Percentiles rank a stretch among this genome's conserved stretches.
Conservation (phyloP, 257 asterid genomes). For the Gentiana dahurica region DNA sequence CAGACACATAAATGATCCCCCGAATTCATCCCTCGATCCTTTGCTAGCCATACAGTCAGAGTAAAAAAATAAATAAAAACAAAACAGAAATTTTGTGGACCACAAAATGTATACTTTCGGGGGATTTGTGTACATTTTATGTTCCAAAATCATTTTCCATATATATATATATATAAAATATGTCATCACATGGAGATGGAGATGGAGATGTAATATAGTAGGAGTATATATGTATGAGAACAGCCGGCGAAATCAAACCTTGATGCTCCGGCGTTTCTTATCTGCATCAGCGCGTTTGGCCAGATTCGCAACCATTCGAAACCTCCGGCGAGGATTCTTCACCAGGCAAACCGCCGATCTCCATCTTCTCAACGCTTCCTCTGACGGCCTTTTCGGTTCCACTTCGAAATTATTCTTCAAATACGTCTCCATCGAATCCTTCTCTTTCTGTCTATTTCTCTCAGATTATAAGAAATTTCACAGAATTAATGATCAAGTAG, state of each 20-base stretch:
- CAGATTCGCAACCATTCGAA: slow-evolving; percentile 85
- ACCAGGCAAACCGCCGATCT: slow-evolving; percentile 76
- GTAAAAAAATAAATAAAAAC: too few relatives aligned
- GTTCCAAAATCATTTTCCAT: too few relatives aligned
- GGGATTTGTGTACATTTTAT: too few relatives aligned
- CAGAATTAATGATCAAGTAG: not conserved
- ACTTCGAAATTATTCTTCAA: slow-evolving; percentile 56
- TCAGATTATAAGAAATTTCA: not conserved
- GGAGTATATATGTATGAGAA: not conserved
- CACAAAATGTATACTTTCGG: too few relatives aligned
- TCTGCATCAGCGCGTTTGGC: slow-evolving; percentile 72
- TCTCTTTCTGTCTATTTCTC: not conserved
- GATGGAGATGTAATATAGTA: not conserved
- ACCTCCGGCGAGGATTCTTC: slow-evolving; percentile 74
- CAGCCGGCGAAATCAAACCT: slow-evolving; percentile 21
- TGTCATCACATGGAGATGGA: not conserved
- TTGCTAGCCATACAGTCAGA: too few relatives aligned
- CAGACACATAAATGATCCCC: too few relatives aligned
- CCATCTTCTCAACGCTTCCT: slow-evolving; percentile 60
- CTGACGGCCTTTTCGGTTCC: slow-evolving; percentile 61
- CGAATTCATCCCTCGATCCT: too few relatives aligned
- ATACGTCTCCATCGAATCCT: slow-evolving; percentile 42
- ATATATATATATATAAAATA: too few relatives aligned
- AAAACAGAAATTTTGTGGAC: too few relatives aligned
- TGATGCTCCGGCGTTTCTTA: slow-evolving; percentile 38